Base-by-base conservation (phyloP, 805 yeast species). In the Pichia exigua region DNA sequence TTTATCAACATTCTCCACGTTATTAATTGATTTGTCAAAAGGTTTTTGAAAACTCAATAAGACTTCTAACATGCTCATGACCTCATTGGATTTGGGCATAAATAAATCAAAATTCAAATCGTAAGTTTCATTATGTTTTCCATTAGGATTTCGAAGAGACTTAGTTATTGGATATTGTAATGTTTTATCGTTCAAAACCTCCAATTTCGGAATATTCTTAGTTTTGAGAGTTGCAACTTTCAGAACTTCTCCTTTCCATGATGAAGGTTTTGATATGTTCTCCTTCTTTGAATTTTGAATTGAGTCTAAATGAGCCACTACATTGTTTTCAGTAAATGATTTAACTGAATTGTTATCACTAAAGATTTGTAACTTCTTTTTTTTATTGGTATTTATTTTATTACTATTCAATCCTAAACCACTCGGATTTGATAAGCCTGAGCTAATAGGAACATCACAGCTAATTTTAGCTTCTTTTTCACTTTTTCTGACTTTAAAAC, bases 161-260 rank as follows among this genome's bases (percentile, higher is more conserved):
- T 83, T 80, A 53, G 72, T 77, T 3, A 76, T 73, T 3, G 78
- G 71, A 35, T 65, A 66, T 57, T 56, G 70, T 56, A 51, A 52
- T 42, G 50, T 61, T 42, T 57, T 35, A 58, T 76, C 80, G 40
- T 66, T 64, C 54, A 74, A 75, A 5, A 78, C 71, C 0, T 72
- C 48, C 9, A 71, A 35, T 32, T 55, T 55, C 32, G 47, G 42
- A 4, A 6, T 47, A 27, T 22, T 49, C 42, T 8, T 39, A 10
- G 4, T 41, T 18, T n/a, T 46, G 7, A 30, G 11, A 12, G 45
- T 42, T n/a, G 67, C 63, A 58, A 81, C 85, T 22, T 67, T 62
- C n/a, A 83, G 48, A 2, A 68, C 71, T 58, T 85, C 84, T 0
- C 92, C 90, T 15, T 68, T 70, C 86, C 92, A 82, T 0, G 83